Conservation (phyloP, 2,329 filamentous ascomycete genomes). For the Pseudogymnoascus sp. region DNA sequence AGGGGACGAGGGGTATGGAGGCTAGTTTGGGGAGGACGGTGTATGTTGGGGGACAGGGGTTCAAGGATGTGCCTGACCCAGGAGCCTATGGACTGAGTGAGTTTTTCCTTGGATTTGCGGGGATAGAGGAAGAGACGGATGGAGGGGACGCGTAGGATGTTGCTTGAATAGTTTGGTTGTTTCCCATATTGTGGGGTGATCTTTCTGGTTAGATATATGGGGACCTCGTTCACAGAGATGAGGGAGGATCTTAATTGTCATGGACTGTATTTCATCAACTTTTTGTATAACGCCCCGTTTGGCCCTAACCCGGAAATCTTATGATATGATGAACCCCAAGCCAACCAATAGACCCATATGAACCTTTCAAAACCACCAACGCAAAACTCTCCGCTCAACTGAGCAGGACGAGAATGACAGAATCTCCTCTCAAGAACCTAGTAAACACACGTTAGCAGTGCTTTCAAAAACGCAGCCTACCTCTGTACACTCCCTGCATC, state of each 20-base stretch:
- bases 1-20: conserved; percentile 85
- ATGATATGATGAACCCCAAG: conserved; percentile 10
- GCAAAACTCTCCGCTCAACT: conserved; percentile 23
- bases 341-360: conserved; percentile 9
- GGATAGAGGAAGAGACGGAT: conserved; percentile 21
- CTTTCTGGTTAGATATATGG: conserved; percentile 4
- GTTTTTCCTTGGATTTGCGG: conserved; percentile 73
- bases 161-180: background rate
- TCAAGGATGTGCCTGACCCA: conserved; percentile 65
- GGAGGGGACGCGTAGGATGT: background rate
- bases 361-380: conserved; percentile 7
- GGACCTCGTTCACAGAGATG: background rate
- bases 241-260: conserved; percentile 4
- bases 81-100: conserved; percentile 69
- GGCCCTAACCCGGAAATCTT: conserved; percentile 7
- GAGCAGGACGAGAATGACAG: conserved; percentile 30
- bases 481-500: conserved; percentile 8
- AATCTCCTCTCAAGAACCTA: conserved; percentile 32
- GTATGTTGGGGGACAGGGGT: conserved; percentile 71
- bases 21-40: conserved; percentile 78
- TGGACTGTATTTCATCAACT: conserved; percentile 20
- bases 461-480: background rate
- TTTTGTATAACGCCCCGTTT: conserved; percentile 9
- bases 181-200: conserved; percentile 2
- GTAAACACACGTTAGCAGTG: background rate